Conservation (phyloP, 1,284 basidiomycete genomes). For the Quambalaria eucalypti region DNA sequence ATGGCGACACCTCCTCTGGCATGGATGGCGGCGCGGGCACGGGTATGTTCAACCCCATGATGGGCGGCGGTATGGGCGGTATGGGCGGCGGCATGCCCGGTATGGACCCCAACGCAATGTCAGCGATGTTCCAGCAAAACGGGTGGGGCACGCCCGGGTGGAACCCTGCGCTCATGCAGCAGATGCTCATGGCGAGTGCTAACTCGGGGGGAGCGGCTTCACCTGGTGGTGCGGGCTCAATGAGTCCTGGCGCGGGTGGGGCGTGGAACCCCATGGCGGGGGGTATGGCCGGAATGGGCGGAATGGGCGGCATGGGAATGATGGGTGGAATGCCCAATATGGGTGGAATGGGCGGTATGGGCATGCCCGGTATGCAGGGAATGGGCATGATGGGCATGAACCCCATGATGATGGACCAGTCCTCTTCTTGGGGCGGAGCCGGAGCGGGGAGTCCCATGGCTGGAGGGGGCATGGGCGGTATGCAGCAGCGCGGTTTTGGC, state of each 20-base stretch:
- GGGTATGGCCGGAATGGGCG: constrained; percentile 32
- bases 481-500: no score
- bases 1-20: constrained; percentile 50
- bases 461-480: no score
- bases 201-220: constrained; percentile 9
- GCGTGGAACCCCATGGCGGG: constrained; percentile 50
- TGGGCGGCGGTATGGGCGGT: constrained; percentile 45
- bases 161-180: constrained; percentile 45
- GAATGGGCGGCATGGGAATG: constrained; percentile 52
- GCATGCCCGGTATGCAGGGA: constrained; percentile 7
- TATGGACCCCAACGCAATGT: constrained; percentile 53
- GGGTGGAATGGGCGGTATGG: constrained; percentile 22
- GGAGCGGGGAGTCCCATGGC: no score
- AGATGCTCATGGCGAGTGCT: constrained; percentile 26
- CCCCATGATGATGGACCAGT: no score
- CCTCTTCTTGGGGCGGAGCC: no score
- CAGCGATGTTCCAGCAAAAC: constrained; percentile 54
- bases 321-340: constrained; percentile 48
- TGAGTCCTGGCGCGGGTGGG: constrained; percentile 44
- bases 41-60: constrained; percentile 51
- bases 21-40: background rate
- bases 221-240: constrained; percentile 15
- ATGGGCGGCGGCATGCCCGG: constrained; percentile 14
- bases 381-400: no score
- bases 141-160: constrained; percentile 45